These are phyloP conservation scores for Syzygium jambos DNA, from an alignment of 345 rosid genomes.

Conservation along the genomic window DNA sequence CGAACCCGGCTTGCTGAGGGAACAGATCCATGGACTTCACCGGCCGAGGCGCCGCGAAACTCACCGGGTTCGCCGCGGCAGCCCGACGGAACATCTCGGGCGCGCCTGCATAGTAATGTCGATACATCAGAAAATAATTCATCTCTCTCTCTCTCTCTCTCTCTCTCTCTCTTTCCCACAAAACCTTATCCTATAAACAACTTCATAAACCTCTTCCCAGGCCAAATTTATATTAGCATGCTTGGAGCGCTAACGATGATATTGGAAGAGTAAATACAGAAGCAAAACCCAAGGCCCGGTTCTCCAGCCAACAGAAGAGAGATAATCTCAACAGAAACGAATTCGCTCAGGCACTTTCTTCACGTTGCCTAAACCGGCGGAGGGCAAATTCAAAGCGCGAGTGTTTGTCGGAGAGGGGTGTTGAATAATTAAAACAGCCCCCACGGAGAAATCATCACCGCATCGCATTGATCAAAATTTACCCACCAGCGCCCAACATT, in stretches of 20 bases:
- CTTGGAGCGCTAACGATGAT: background rate
- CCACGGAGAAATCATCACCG: background rate
- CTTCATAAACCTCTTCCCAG: background rate
- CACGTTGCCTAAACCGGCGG: background rate
- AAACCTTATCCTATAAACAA: background rate
- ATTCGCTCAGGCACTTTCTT: background rate
- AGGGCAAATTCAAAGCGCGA: background rate
- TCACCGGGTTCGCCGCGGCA: constrained; percentile 34
- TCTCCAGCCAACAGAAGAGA: background rate
- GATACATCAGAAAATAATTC: background rate
- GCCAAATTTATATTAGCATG: background rate
- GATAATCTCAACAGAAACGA: background rate
- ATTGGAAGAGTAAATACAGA: background rate
- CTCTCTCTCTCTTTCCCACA: background rate
- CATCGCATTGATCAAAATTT: background rate
- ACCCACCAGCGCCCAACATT: background rate
- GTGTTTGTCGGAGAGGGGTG: constrained; percentile 1
- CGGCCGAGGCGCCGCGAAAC: background rate
- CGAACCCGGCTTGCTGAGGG: constrained; percentile 39
- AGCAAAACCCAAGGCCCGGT: background rate
- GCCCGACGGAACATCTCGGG: constrained; percentile 13
- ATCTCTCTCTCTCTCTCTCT: background rate
- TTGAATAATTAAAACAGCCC: constrained; percentile 13
- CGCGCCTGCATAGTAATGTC: constrained; percentile 8
- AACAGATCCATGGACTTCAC: constrained; percentile 53